These are phyloP conservation scores for Yamadazyma kitorensis DNA, from an alignment of 805 yeast genomes.

Conservation along the genomic window DNA sequence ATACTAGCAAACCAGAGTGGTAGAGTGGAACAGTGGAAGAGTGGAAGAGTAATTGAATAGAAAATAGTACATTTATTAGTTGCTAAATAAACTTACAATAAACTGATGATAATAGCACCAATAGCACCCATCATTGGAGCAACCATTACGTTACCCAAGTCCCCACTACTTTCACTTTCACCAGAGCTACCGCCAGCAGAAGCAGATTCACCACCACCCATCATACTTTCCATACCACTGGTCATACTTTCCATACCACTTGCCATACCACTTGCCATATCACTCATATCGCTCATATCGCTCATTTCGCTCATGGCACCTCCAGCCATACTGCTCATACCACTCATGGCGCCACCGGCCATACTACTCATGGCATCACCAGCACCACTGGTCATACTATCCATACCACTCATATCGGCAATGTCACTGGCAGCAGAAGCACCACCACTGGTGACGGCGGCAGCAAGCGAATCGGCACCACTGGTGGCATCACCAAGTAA, in stretches of 20 bases:
- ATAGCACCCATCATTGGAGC: conserved; percentile 18
- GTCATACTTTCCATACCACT: background rate
- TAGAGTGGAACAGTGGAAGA: too few relatives aligned
- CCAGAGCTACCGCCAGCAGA: conserved; percentile 6
- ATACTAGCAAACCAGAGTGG: too few relatives aligned
- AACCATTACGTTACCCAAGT: conserved; percentile 12
- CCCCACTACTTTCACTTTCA: conserved; percentile 11
- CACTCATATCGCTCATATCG: conserved; percentile 2
- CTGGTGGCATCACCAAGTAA: background rate
- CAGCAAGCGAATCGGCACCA: conserved; percentile 5
- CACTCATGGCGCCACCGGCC: conserved; percentile 12
- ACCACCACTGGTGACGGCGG: conserved; percentile 1
- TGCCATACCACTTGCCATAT: background rate
- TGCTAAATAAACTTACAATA: conserved; percentile 16
- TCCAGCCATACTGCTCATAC: background rate
- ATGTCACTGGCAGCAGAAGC: conserved; percentile 5
- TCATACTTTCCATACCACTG: conserved; percentile 1
- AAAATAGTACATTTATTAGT: too few relatives aligned
- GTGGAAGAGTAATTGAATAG: too few relatives aligned
- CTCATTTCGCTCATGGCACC: conserved; percentile 1
- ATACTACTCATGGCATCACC: conserved; percentile 13
- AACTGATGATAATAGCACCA: conserved; percentile 17
- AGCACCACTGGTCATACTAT: conserved; percentile 1
- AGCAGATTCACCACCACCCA: conserved; percentile 8
- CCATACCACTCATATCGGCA: conserved; percentile 1